A percentile compares a stretch with the other conserved stretches of the same genome.
phyloP scores from a whole-genome alignment of 2,329 filamentous ascomycete species.

The Sclerotinia glacialis region DNA sequence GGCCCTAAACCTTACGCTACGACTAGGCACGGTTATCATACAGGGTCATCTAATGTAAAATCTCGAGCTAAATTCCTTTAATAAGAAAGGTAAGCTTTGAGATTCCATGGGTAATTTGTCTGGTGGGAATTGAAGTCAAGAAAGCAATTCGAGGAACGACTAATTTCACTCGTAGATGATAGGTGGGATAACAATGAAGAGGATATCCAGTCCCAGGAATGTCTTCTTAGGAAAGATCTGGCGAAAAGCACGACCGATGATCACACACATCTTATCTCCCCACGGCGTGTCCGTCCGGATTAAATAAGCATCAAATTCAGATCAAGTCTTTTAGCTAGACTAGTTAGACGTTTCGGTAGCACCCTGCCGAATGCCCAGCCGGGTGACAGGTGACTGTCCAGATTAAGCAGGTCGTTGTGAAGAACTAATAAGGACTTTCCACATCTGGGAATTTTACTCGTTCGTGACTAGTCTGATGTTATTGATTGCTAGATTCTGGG shows the following conservation, averaged over 20 bases:
- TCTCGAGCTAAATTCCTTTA: not conserved
- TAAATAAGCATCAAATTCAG: not conserved
- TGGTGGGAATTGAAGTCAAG: not conserved
- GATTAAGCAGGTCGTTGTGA: not conserved
- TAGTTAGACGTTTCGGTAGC: not conserved
- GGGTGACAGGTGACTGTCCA: not conserved
- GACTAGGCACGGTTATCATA: not conserved
- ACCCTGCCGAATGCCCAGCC: not conserved
- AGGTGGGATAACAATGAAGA: not conserved
- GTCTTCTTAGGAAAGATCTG: not conserved
- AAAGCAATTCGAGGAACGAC: not conserved
- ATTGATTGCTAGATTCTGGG: not conserved
- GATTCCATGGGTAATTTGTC: not conserved
- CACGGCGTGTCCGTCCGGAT: not conserved
- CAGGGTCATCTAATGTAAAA: not conserved
- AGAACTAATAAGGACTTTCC: not conserved
- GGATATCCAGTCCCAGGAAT: not conserved
- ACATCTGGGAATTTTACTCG: not conserved
- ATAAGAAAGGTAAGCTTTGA: not conserved
- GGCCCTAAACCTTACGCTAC: not conserved
- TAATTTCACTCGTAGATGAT: not conserved
- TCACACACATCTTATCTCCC: not conserved
- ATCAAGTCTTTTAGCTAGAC: not conserved
- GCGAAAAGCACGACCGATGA: not conserved
- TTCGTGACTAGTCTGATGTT: not conserved